Percentiles rank a stretch among this genome's conserved stretches.
Evolutionary conservation across 2,329 filamentous ascomycete species (phyloP).

Genomic region (Emydomyces testavorans): DNA sequence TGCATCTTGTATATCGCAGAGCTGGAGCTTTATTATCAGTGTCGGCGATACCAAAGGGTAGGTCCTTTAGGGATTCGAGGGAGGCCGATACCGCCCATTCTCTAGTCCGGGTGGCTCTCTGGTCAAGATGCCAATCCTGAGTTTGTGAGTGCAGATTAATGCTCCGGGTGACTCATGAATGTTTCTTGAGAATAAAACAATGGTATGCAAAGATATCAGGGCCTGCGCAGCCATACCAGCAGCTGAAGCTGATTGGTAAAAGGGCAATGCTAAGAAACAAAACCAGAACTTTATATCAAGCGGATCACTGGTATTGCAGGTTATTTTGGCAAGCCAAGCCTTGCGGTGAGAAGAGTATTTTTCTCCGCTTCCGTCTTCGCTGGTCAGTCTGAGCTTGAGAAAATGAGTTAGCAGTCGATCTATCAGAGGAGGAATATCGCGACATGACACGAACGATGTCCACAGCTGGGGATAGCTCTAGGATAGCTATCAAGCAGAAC

Average conservation of each 20-base stretch:
- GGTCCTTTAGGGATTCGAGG: background rate
- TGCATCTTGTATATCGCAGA: background rate
- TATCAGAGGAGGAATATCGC: conserved; percentile 4
- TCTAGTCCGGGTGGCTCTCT: background rate
- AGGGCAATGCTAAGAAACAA: background rate
- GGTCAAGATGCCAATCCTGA: conserved; percentile 1
- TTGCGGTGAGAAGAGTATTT: background rate
- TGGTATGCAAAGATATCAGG: background rate
- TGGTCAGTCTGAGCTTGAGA: background rate
- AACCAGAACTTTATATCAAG: background rate
- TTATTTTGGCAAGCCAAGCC: background rate
- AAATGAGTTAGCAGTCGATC: background rate
- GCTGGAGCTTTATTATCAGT: too few relatives aligned
- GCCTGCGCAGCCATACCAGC: background rate
- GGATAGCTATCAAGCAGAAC: background rate
- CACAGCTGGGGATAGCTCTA: background rate
- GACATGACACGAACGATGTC: conserved; percentile 1
- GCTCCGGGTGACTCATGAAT: background rate
- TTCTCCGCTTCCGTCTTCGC: background rate
- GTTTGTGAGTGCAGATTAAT: background rate
- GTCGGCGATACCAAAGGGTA: too few relatives aligned
- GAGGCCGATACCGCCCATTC: background rate
- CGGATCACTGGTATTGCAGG: background rate
- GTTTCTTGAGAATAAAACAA: background rate
- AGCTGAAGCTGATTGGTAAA: background rate